These are phyloP conservation scores for Lyophyllum atratum DNA, from an alignment of 768 basidiomycete species.

Conservation along the genomic window DNA sequence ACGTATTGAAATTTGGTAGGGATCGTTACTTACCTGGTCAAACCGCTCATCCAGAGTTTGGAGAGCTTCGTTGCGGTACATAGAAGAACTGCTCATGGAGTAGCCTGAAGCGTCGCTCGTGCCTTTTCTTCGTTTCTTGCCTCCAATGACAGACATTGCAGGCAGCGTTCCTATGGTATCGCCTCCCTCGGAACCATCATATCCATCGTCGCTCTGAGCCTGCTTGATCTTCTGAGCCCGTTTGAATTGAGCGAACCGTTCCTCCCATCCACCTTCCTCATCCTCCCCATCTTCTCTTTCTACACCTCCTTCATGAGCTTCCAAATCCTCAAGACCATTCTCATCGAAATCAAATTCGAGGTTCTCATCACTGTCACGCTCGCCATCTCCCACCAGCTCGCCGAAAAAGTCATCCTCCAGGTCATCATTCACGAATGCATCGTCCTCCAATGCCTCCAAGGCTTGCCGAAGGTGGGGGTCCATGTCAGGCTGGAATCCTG, in stretches of 20 bases:
- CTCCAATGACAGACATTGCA: conserved; percentile 74
- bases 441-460: conserved; percentile 93
- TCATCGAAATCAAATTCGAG: conserved; percentile 71
- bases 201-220: conserved; percentile 51
- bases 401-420: conserved; percentile 77
- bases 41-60: conserved; percentile 91
- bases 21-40: conserved; percentile 67
- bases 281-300: conserved; percentile 26
- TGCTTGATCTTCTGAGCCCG: conserved; percentile 49
- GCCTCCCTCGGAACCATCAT: conserved; percentile 60
- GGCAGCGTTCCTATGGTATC: conserved; percentile 84
- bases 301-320: conserved; percentile 15
- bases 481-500: conserved; percentile 94
- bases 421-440: conserved; percentile 85
- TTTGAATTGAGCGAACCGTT: conserved; percentile 82
- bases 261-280: conserved; percentile 58
- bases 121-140: conserved; percentile 70
- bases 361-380: conserved; percentile 61
- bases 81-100: conserved; percentile 96
- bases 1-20: neutral
- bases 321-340: conserved; percentile 35
- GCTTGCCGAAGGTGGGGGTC: conserved; percentile 93
- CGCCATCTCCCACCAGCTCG: conserved; percentile 71
- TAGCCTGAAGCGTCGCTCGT: conserved; percentile 90
- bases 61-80: conserved; percentile 90